Evolutionary conservation across 2,329 filamentous ascomycete species (phyloP), one percentile per base, ranked within the genome.

Genomic region (Paraphoma sp.): DNA sequence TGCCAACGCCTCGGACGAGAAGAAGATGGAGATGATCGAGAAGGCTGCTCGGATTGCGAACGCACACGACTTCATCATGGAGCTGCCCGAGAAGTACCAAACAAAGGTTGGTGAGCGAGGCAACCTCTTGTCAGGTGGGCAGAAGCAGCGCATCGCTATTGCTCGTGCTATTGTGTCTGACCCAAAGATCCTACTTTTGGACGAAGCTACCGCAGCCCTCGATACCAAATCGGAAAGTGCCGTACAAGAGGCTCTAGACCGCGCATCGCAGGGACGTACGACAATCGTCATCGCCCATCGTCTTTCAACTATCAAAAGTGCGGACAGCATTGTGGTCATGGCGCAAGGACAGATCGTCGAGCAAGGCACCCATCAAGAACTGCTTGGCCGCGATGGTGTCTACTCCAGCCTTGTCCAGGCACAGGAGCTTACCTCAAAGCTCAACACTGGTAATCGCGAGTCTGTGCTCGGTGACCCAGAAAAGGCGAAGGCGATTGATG

Each of bases 251-350:
- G 95, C 95, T 16, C 84, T 99, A 8, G 93, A 98, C 68, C 89
- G 86, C 48, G 95, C 94, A 28, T 86, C 93, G 1, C 84, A 90
- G 61, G 94, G 93, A 23, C 87, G 95, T 51, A 99, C 95, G 0
- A 98, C 95, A 2, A 97, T 98, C 67, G 91, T 93, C 6, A 98
- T 99, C 76, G 95, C 95, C 43, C 95, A 99, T 79, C 89, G 94
- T 65, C 83, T 99, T 8, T 97, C 93, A 0, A 99, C 95, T 6
- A 97, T 99, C 80, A 93, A 88, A 76, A 89, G 93, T 61, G 94
- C 94, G 0, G 90, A 98, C 76, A 97, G 97, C 70, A 99, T 99
- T 65, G 91, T 98, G 11, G 94, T 97, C 61, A 94, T 99, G 89
- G 85, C 88, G 4, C 79, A 88, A 58, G 95, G 95, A 11, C 81